phyloP scores from a whole-genome alignment of 345 rosid species.

The Eucalyptus regnans region DNA sequence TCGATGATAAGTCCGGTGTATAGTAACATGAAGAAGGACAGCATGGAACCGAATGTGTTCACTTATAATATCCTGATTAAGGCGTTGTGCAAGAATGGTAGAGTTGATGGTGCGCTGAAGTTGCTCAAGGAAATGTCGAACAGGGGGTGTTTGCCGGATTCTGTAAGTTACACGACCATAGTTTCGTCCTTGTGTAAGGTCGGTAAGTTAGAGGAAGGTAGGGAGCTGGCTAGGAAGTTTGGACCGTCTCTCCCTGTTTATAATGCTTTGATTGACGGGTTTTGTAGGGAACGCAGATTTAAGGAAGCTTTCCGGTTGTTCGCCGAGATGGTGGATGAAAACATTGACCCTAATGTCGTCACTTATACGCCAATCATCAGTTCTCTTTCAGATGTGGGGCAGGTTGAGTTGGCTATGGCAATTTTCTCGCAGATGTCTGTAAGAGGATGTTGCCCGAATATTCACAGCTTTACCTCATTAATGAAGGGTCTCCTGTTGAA shows the following conservation, averaged over 20 bases:
- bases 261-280: slow-evolving; percentile 65
- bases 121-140: slow-evolving; percentile 65
- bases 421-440: slow-evolving; percentile 53
- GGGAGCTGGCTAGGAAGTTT: slow-evolving; percentile 39
- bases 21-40: slow-evolving; percentile 73
- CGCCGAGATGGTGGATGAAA: slow-evolving; percentile 34
- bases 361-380: slow-evolving; percentile 64
- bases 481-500: slow-evolving; percentile 54
- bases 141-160: slow-evolving; percentile 61
- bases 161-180: slow-evolving; percentile 69
- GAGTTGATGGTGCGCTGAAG: slow-evolving; percentile 66
- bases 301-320: slow-evolving; percentile 41
- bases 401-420: slow-evolving; percentile 44
- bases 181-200: slow-evolving; percentile 64
- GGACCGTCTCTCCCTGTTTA: slow-evolving; percentile 43
- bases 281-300: slow-evolving; percentile 37
- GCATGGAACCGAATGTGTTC: slow-evolving; percentile 67
- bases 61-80: slow-evolving; percentile 76
- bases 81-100: slow-evolving; percentile 78
- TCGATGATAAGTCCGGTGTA: slow-evolving; percentile 54
- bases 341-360: slow-evolving; percentile 51
- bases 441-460: slow-evolving; percentile 65
- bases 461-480: slow-evolving; percentile 54
- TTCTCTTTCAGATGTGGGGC: slow-evolving; percentile 39
- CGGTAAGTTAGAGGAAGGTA: slow-evolving; percentile 62